Evolutionary conservation across 106 monocot genomes (phyloP).

Genomic region (Dioscorea zingiberensis): DNA sequence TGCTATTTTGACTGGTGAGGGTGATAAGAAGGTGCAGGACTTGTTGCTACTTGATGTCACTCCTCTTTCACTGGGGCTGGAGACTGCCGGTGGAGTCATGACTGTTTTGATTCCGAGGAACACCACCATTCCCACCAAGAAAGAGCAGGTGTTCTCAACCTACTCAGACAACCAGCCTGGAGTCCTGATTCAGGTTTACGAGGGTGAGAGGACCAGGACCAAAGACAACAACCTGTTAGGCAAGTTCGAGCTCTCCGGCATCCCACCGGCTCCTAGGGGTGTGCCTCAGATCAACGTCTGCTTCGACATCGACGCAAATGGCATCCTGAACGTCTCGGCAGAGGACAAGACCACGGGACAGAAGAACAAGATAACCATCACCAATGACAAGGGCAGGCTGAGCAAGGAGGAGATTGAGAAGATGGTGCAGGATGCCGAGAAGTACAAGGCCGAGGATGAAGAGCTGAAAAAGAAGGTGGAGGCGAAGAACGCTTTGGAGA

Average conservation of each 20-base stretch:
- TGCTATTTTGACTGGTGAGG: constrained; percentile 50
- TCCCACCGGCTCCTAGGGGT: constrained; percentile 47
- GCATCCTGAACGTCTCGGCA: constrained; percentile 53
- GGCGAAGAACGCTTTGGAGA: constrained; percentile 49
- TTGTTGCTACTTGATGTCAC: constrained; percentile 37
- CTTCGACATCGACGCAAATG: constrained; percentile 62
- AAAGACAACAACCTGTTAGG: constrained; percentile 53
- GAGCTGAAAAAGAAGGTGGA: constrained; percentile 54
- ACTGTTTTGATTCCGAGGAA: constrained; percentile 36
- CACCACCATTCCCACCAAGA: constrained; percentile 39
- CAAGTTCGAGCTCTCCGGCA: constrained; percentile 47
- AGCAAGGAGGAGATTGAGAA: constrained; percentile 52
- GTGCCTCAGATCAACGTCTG: constrained; percentile 50
- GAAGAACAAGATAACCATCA: constrained; percentile 62
- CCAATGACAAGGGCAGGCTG: constrained; percentile 30
- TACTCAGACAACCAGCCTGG: constrained; percentile 36
- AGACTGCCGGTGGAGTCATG: constrained; percentile 36
- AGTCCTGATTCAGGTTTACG: constrained; percentile 35
- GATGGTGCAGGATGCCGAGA: constrained; percentile 38
- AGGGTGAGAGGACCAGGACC: constrained; percentile 41
- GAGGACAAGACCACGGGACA: constrained; percentile 54
- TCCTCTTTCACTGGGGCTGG: constrained; percentile 35
- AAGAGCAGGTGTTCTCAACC: constrained; percentile 36
- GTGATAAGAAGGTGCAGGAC: constrained; percentile 59
- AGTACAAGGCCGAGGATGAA: constrained; percentile 47